Conservation (phyloP, 805 yeast genomes). For the Candida railenensis region DNA sequence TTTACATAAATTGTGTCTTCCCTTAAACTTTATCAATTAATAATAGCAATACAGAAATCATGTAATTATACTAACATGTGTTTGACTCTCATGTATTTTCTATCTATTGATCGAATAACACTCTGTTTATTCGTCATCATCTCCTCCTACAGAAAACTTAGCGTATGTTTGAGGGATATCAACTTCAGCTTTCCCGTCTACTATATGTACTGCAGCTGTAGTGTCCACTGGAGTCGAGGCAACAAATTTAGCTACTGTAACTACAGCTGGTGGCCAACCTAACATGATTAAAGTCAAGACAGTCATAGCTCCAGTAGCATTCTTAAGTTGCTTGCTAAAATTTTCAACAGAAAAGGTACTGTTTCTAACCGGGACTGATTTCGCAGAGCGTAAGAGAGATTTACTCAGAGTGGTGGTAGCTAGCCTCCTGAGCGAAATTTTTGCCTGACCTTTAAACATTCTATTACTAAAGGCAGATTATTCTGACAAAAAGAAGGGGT, state of each 20-base stretch:
- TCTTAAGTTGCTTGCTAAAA: background rate
- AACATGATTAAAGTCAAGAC: background rate
- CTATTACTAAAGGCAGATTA: too few species aligned
- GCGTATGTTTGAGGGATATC: slow-evolving; percentile 1
- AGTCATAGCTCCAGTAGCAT: background rate
- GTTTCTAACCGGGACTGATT: background rate
- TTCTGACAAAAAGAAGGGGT: too few species aligned
- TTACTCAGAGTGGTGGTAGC: background rate
- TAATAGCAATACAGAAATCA: too few species aligned
- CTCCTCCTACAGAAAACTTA: background rate
- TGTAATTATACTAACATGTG: too few species aligned
- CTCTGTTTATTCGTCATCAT: background rate
- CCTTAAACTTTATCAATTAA: too few species aligned
- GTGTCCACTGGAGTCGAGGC: background rate
- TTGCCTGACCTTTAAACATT: background rate
- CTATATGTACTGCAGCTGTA: background rate
- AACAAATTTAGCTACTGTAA: background rate
- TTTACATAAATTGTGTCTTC: too few species aligned
- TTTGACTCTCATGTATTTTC: too few species aligned
- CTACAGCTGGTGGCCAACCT: background rate
- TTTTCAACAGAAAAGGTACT: background rate
- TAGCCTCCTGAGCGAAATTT: background rate
- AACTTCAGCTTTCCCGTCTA: background rate
- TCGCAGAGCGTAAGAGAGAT: background rate
- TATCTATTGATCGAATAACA: too few species aligned